Evolutionary conservation across 164 flowering plant genomes (phyloP).

Genomic region (Taxillus chinensis): DNA sequence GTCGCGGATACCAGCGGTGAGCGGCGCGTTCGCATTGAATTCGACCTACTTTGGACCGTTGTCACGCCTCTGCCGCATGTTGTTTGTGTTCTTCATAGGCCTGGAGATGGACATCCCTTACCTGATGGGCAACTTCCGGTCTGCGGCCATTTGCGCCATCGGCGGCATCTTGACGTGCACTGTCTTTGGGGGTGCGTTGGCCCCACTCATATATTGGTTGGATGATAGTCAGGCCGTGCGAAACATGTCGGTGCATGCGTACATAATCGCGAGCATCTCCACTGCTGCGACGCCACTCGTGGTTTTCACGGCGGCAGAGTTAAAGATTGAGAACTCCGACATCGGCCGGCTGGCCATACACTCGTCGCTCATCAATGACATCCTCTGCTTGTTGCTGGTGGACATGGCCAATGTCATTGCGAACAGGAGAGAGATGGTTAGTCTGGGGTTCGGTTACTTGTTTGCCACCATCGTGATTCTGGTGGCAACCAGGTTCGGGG

Average conservation of each 20-base stretch:
- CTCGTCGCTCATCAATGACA: conserved; percentile 33
- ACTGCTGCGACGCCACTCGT: conserved; percentile 30
- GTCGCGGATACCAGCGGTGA: conserved; percentile 14
- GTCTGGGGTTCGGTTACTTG: conserved; percentile 1
- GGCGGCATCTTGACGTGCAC: conserved; percentile 22
- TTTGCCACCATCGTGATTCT: conserved; percentile 10
- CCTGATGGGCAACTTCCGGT: conserved; percentile 17
- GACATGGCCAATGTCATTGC: too few relatives aligned
- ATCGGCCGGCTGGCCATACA: conserved; percentile 42
- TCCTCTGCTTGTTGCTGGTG: conserved; percentile 14
- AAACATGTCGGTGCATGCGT: conserved; percentile 3
- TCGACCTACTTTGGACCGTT: conserved; percentile 23
- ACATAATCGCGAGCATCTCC: conserved; percentile 21
- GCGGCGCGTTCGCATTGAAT: conserved; percentile 13
- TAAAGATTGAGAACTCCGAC: conserved; percentile 36
- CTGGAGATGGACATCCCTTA: conserved; percentile 40
- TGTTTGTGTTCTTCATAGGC: conserved; percentile 52
- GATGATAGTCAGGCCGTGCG: conserved; percentile 7
- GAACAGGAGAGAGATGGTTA: neutral
- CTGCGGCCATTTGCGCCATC: conserved; percentile 18
- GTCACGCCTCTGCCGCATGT: conserved; percentile 24
- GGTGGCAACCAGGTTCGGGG: conserved; percentile 16
- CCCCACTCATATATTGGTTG: conserved; percentile 14
- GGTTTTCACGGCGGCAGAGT: conserved; percentile 31
- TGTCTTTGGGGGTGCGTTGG: conserved; percentile 19